phyloP scores from a whole-genome alignment of 305 asterid species.

The Fraxinus albicans region DNA sequence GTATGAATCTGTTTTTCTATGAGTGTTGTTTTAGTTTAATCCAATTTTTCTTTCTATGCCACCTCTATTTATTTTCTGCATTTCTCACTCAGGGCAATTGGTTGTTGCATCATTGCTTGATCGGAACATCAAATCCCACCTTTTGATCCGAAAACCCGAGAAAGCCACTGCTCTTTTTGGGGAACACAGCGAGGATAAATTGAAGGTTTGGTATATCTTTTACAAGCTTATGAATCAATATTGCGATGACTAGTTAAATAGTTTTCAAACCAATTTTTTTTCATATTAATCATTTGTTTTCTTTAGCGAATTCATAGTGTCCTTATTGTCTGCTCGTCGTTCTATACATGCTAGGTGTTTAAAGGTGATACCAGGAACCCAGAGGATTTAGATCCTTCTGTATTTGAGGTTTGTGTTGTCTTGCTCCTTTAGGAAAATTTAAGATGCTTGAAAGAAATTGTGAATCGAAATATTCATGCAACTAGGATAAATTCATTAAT shows the following conservation, averaged over 20 bases:
- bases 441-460: constrained; percentile 21
- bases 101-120: constrained; percentile 81
- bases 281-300: background rate
- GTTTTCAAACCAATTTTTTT: constrained; percentile 9
- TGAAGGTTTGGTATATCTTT: constrained; percentile 54
- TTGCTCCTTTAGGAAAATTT: constrained; percentile 17
- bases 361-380: constrained; percentile 84
- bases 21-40: background rate
- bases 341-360: constrained; percentile 58
- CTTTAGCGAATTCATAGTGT: constrained; percentile 21
- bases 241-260: background rate
- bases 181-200: constrained; percentile 62
- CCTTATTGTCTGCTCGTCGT: constrained; percentile 26
- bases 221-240: background rate
- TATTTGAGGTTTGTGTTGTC: constrained; percentile 68
- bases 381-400: constrained; percentile 63
- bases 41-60: background rate
- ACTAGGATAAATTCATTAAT: background rate
- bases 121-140: constrained; percentile 66
- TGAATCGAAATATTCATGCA: background rate
- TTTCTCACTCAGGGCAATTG: constrained; percentile 69
- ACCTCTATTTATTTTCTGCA: background rate
- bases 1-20: background rate
- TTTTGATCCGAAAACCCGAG: constrained; percentile 71
- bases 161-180: constrained; percentile 81